phyloP scores from a whole-genome alignment of 257 asterid genomes.

The Nicotiana noctiflora region DNA sequence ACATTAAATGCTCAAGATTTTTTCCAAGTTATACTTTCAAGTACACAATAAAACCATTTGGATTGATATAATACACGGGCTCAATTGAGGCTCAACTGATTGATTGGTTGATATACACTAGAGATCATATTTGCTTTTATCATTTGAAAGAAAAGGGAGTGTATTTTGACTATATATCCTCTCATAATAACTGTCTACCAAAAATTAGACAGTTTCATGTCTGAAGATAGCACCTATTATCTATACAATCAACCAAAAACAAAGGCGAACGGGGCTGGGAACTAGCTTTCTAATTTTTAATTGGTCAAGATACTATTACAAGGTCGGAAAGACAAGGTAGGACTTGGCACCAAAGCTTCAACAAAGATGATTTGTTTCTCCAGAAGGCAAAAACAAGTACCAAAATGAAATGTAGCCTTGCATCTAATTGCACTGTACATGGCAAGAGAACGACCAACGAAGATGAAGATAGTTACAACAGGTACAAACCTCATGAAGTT shows the following conservation, averaged over 20 bases:
- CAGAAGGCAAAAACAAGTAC: background rate
- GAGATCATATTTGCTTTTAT: background rate
- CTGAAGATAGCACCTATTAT: background rate
- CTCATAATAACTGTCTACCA: background rate
- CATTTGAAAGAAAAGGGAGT: background rate
- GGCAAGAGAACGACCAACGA: background rate
- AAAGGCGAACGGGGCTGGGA: background rate
- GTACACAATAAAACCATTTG: background rate
- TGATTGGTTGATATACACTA: background rate
- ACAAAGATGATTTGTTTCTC: background rate
- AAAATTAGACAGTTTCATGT: background rate
- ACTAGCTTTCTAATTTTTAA: background rate
- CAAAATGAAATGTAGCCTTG: background rate
- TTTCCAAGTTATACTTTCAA: no score
- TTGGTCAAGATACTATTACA: background rate
- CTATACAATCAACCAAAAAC: background rate
- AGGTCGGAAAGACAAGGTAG: background rate
- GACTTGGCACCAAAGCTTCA: background rate
- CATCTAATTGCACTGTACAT: background rate
- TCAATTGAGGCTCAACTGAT: background rate
- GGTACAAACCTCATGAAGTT: slow-evolving; percentile 33
- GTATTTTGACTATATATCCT: background rate
- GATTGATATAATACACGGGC: background rate
- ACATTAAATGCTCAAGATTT: background rate
- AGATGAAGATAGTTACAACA: background rate